Base-by-base conservation (phyloP, 2,329 filamentous ascomycete genomes). In the Westerdykella aurantiaca region DNA sequence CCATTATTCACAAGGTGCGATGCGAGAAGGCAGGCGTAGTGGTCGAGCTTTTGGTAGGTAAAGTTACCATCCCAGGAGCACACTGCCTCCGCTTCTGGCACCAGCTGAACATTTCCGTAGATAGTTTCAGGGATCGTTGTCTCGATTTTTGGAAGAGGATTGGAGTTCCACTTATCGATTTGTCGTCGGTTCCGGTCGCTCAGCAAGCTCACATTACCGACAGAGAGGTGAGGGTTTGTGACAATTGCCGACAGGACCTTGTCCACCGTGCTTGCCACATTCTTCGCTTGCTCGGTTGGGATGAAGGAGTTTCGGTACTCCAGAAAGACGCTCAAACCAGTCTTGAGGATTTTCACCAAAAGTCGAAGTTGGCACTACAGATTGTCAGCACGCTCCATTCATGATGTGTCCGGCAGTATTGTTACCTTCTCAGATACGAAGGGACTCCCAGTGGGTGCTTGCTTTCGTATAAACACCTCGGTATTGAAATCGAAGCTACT, bases 11-110 rank as follows among this genome's bases (percentile, higher is more conserved):
- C 29, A 7, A 63, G 42, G 21, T 47, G 46, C 13, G 25, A 41
- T 21, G 58, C 53, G 9, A 61, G 41, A 9, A 41, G 35, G n/a
- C 34, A 44, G 6, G 52, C 46, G 33, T 46, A 38, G 10, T 40
- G 25, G 13, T 49, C 37, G n/a, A 63, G 50, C 39, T 60, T 50
- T 7, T 37, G 34, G 39, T 63, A 61, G 2, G 55, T 59, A 12
- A 59, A 45, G n/a, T 14, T 47, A 13, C 55, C 58, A 41, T 63
- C 59, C 58, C 58, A 63, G 13, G 57, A 48, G 31, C 45, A 52
- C 6, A 61, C 46, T n/a, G 59, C 58, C 33, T 52, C 45, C 2
- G 42, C 46, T 6, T 51, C 35, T 1, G 59, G 57, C 3, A 13
- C 14, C 13, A 21, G 34, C 16, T 41, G 22, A 6, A 49, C 40